Evolutionary conservation across 2,329 filamentous ascomycete genomes (phyloP).

Genomic region (Leptographium radiaticola): DNA sequence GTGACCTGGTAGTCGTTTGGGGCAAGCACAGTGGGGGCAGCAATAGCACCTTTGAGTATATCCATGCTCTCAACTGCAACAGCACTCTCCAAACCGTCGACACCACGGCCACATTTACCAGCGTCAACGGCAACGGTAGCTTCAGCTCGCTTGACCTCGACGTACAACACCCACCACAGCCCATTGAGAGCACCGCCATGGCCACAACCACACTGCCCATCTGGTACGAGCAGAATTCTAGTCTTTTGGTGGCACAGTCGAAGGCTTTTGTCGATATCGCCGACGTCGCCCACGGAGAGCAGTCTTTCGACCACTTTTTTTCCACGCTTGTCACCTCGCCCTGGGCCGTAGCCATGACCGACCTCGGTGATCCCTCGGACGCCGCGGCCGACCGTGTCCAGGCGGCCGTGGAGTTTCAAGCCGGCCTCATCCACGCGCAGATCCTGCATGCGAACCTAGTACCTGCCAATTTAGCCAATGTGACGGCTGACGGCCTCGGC

Average conservation of each 20-base stretch:
- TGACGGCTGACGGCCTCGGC: not conserved
- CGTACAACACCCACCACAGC: not conserved
- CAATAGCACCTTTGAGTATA: not conserved
- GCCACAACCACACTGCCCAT: not conserved
- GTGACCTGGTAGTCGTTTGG: not conserved
- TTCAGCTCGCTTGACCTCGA: not conserved
- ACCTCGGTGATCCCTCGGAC: not conserved
- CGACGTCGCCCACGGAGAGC: not conserved
- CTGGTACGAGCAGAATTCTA: not conserved
- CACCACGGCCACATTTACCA: not conserved
- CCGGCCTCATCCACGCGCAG: not conserved
- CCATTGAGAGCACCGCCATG: not conserved
- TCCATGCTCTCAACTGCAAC: not conserved
- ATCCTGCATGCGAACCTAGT: not conserved
- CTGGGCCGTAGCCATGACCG: not conserved
- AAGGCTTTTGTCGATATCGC: not conserved
- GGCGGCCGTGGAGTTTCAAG: not conserved
- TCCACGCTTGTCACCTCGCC: not conserved
- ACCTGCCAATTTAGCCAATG: not conserved
- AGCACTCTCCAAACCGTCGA: not conserved
- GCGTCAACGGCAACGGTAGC: not conserved
- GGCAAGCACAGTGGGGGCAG: not conserved
- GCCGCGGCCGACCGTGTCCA: not conserved
- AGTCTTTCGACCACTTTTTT: not conserved
- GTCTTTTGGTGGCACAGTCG: not conserved